Base-by-base conservation (phyloP, 345 rosid species). In the Jatropha curcas region DNA sequence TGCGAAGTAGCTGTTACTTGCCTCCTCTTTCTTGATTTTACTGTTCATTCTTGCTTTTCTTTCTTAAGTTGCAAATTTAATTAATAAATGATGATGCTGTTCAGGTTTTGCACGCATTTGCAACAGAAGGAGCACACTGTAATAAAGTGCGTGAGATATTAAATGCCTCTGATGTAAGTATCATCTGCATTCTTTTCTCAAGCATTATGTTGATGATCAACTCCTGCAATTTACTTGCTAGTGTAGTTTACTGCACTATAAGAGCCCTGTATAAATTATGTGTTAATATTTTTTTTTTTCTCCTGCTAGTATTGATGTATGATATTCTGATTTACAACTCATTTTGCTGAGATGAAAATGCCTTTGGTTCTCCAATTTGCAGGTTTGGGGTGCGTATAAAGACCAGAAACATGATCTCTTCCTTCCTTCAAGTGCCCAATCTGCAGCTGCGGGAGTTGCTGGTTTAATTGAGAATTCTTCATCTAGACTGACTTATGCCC, bases 341-440 rank as follows among this genome's bases (percentile, higher is more conserved):
- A 9, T 11, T 12, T 41, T 39, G 52, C 2, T 30, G 57, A 58
- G 22, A 59, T 30, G 20, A 69, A 56, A 19, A 62, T n/a, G 1
- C 19, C 34, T 24, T 27, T 27, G 69, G 6, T 45, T 56, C 16
- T 57, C 33, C 58, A 59, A 12, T 58, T 67, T 68, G 64, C 81
- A 95, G 99, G 97, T 92, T 10, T 95, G 99, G 99, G 70, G 90
- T 33, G 99, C 97, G 6, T 95, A 95, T 71, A 92, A 95, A 78
- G 98, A 93, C 84, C 99, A 95, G 88, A 95, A 88, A 73, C 99
- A 95, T 35, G 99, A 95, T 78, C 92, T 95, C 43, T 93, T 95
- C 87, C 93, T 95, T 52, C 99, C 98, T 50, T 90, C 98, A 56
- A 95, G 84, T 69, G 97, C 92, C 5, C 97, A 95, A 72, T 92